A percentile compares a stretch with the other conserved stretches of the same genome.
phyloP scores from a whole-genome alignment of 352 stramenopile genomes.

The Chrysophaeum taylorii region DNA sequence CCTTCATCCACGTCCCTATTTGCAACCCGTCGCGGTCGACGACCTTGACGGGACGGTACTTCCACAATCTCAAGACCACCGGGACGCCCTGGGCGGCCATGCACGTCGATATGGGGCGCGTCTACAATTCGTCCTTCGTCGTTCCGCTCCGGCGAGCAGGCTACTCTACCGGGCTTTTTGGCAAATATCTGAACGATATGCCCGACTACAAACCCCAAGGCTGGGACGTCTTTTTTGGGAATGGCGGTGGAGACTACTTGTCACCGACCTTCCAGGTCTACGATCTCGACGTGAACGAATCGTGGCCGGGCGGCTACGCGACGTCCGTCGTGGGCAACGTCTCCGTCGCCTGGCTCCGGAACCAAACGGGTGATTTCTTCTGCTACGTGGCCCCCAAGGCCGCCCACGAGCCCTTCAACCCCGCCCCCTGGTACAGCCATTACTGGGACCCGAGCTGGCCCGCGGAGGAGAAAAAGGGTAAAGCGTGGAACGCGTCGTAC shows the following conservation, averaged over 20 bases:
- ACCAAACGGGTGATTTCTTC: constrained; percentile 33
- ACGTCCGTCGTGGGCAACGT: constrained; percentile 29
- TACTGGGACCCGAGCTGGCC: not conserved
- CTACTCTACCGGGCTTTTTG: constrained; percentile 30
- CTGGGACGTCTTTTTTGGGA: constrained; percentile 3
- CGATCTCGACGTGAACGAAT: not conserved
- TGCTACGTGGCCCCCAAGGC: constrained; percentile 27
- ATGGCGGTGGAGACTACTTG: constrained; percentile 5
- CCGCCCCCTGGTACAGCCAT: constrained; percentile 27
- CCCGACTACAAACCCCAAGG: constrained; percentile 1
- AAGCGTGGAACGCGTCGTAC: constrained; percentile 30
- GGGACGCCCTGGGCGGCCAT: constrained; percentile 22
- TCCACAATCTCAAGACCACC: constrained; percentile 19
- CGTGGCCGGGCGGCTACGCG: constrained; percentile 19
- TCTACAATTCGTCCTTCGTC: constrained; percentile 24
- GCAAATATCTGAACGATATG: constrained; percentile 38
- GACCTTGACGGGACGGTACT: constrained; percentile 28
- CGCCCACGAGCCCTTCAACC: constrained; percentile 31
- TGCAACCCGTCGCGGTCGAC: constrained; percentile 26
- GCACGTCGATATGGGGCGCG: constrained; percentile 17
- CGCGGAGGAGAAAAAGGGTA: not conserved
- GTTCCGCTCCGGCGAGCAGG: constrained; percentile 15
- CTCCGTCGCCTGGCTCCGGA: constrained; percentile 22
- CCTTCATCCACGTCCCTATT: constrained; percentile 28
- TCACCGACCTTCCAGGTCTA: not conserved